A percentile compares a stretch with the other conserved stretches of the same genome.
phyloP scores from a whole-genome alignment of 2,329 filamentous ascomycete genomes.

The Cryoendolithus antarcticus region DNA sequence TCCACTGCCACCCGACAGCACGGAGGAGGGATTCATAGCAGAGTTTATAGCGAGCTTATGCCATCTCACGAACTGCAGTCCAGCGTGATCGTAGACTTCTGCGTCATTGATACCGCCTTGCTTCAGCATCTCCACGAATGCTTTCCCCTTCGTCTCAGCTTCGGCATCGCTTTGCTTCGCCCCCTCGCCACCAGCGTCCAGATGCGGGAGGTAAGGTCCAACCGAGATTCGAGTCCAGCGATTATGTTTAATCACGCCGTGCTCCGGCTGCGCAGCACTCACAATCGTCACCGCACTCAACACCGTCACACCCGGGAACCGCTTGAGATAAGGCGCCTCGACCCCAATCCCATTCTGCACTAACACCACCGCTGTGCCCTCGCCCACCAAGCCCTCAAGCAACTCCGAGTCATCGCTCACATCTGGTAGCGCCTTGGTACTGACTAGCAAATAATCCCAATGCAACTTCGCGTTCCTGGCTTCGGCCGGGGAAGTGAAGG shows the following conservation, averaged over 20 bases:
- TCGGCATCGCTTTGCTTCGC: conserved; percentile 13
- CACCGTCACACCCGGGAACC: conserved; percentile 50
- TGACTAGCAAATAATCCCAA: conserved; percentile 58
- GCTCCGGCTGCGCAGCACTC: conserved; percentile 52
- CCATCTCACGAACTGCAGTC: conserved; percentile 59
- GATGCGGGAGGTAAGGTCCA: conserved; percentile 49
- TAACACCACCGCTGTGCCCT: conserved; percentile 47
- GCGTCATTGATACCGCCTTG: conserved; percentile 55
- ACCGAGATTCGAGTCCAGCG: conserved; percentile 62
- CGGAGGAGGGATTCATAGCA: conserved; percentile 60
- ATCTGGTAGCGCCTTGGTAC: conserved; percentile 59
- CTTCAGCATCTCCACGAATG: conserved; percentile 43
- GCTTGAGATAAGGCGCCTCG: conserved; percentile 50
- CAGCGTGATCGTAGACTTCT: conserved; percentile 50
- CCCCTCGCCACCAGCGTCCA: conserved; percentile 23
- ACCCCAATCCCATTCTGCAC: conserved; percentile 63
- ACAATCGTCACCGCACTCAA: conserved; percentile 58
- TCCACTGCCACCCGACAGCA: conserved; percentile 50
- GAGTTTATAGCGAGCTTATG: conserved; percentile 69
- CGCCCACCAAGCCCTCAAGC: conserved; percentile 47
- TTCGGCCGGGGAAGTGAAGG: conserved; percentile 50
- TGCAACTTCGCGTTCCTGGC: conserved; percentile 34
- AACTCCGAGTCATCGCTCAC: conserved; percentile 49
- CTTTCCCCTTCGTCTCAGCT: conserved; percentile 29
- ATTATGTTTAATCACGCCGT: conserved; percentile 55